phyloP scores from a whole-genome alignment of 2,329 filamentous ascomycete species.

The Pseudogymnoascus destructans region DNA sequence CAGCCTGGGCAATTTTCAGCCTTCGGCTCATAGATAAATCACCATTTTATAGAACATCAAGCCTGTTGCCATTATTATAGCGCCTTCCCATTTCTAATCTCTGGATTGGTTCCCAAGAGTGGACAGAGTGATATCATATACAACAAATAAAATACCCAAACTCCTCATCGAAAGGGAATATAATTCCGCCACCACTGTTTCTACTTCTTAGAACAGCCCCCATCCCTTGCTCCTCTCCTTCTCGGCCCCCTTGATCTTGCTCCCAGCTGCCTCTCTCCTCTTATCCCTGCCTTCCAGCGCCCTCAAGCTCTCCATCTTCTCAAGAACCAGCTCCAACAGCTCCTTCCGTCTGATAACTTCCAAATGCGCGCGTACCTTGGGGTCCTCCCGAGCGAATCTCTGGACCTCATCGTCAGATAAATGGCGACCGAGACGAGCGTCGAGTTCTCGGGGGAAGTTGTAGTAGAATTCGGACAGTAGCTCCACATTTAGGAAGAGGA shows the following conservation, averaged over 20 bases:
- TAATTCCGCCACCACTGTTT: neutral
- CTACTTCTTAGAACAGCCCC: constrained; percentile 18
- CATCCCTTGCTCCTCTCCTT: constrained; percentile 17
- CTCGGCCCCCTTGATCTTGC: constrained; percentile 20
- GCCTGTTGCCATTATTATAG: neutral
- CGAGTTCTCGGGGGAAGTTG: constrained; percentile 87
- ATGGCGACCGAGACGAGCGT: constrained; percentile 70
- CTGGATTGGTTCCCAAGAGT: constrained; percentile 10
- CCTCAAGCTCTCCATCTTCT: constrained; percentile 87
- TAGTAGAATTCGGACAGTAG: constrained; percentile 95
- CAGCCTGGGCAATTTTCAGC: neutral
- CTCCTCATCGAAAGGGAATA: constrained; percentile 8
- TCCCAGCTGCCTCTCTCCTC: constrained; percentile 30
- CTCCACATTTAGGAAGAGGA: constrained; percentile 95
- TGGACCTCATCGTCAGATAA: constrained; percentile 72
- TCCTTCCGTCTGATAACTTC: constrained; percentile 90
- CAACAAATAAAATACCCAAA: constrained; percentile 8
- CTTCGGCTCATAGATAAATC: neutral
- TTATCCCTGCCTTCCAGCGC: constrained; percentile 68
- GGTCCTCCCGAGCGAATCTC: constrained; percentile 82
- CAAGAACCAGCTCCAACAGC: constrained; percentile 77
- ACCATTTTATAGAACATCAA: neutral
- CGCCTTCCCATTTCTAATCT: constrained; percentile 8
- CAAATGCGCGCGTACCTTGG: constrained; percentile 75
- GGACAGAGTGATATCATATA: constrained; percentile 10